phyloP scores from a whole-genome alignment of 148 eudicot species.

The Vaccinium myrtillus region DNA sequence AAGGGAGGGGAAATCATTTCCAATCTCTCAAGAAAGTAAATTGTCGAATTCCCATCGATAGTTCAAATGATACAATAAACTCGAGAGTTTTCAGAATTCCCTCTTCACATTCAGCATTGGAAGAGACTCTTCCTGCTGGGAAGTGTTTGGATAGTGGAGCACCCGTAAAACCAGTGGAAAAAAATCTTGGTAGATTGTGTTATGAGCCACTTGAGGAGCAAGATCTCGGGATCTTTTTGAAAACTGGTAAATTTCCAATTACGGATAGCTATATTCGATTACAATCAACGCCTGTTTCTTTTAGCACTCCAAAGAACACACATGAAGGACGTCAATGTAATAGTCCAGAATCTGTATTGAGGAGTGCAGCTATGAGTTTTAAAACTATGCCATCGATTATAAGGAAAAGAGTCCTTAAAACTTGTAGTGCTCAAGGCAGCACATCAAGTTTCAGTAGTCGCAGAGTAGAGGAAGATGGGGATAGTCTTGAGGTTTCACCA shows the following conservation, averaged over 20 bases:
- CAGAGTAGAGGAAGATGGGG: slow-evolving; percentile 2
- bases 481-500: not conserved
- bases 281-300: slow-evolving; percentile 8
- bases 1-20: slow-evolving; percentile 4
- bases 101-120: not conserved
- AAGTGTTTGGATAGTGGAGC: not conserved
- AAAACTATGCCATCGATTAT: slow-evolving; percentile 34
- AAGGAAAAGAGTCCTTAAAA: slow-evolving; percentile 18
- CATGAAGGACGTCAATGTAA: not conserved
- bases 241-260: slow-evolving; percentile 21
- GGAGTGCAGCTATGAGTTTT: slow-evolving; percentile 33
- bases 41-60: not conserved
- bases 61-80: not conserved
- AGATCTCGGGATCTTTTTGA: not conserved
- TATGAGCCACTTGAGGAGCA: slow-evolving; percentile 23
- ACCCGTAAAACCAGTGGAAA: not conserved
- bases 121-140: not conserved
- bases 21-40: slow-evolving; percentile 14
- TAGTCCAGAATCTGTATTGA: slow-evolving; percentile 24
- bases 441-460: slow-evolving; percentile 5
- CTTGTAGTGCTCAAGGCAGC: slow-evolving; percentile 17
- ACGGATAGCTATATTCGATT: slow-evolving; percentile 10
- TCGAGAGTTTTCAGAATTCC: not conserved
- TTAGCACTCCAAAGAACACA: not conserved
- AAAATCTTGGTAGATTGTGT: slow-evolving; percentile 10